Percentiles rank a stretch among this genome's conserved stretches.
These are phyloP conservation scores for Salinomyces thailandicus DNA, from an alignment of 2,329 filamentous ascomycete species.

Conservation along the genomic window DNA sequence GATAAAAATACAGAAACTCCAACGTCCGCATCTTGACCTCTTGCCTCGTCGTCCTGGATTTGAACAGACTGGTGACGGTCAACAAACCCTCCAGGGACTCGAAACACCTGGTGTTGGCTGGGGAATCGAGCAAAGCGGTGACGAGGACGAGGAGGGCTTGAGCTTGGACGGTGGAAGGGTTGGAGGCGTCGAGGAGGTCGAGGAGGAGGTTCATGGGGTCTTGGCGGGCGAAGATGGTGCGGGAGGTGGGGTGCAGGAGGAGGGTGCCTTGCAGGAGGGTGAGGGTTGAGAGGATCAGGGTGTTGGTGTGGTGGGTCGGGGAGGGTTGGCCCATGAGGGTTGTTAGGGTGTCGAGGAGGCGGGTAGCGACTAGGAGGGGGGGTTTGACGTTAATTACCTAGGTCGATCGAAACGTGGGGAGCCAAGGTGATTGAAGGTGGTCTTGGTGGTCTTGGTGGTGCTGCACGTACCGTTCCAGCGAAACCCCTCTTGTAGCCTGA, in stretches of 20 bases:
- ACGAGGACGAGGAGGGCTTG: slow-evolving; percentile 84
- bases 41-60: slow-evolving; percentile 69
- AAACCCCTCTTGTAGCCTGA: slow-evolving; percentile 91
- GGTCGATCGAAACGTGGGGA: too few species aligned
- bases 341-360: slow-evolving; percentile 76
- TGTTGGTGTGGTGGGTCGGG: slow-evolving; percentile 65
- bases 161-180: slow-evolving; percentile 85
- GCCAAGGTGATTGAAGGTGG: too few species aligned
- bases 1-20: slow-evolving; percentile 96
- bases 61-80: slow-evolving; percentile 86
- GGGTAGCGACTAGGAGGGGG: slow-evolving; percentile 62
- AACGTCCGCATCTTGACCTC: slow-evolving; percentile 94
- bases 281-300: slow-evolving; percentile 77
- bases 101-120: slow-evolving; percentile 81
- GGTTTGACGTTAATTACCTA: too few species aligned
- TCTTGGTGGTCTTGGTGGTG: too few species aligned
- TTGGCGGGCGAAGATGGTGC: slow-evolving; percentile 75
- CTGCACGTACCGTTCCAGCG: slow-evolving; percentile 68
- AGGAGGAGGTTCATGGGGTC: slow-evolving; percentile 95
- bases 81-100: slow-evolving; percentile 85
- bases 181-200: slow-evolving; percentile 77
- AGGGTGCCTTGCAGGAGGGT: slow-evolving; percentile 82
- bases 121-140: slow-evolving; percentile 74
- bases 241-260: slow-evolving; percentile 80
- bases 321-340: slow-evolving; percentile 71